These are phyloP conservation scores for Coix lacrymajobi DNA, from an alignment of 176 grass and related monocot genomes.

Conservation along the genomic window DNA sequence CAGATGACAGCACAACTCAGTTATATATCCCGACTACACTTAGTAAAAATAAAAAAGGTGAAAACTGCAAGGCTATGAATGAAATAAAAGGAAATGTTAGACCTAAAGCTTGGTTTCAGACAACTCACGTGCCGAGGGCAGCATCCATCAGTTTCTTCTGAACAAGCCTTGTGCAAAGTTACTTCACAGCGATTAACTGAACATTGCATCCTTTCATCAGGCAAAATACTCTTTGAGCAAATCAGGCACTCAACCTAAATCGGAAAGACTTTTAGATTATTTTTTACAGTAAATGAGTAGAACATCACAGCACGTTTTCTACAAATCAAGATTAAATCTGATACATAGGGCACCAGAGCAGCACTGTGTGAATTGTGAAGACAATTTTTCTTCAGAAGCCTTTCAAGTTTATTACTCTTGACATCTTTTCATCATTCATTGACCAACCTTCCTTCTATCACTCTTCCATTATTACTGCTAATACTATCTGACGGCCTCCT, in stretches of 20 bases:
- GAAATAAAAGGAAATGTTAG: slow-evolving; percentile 8
- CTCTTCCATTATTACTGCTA: background rate
- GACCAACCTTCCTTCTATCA: slow-evolving; percentile 10
- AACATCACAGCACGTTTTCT: background rate
- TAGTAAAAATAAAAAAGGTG: background rate
- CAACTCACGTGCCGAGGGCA: slow-evolving; percentile 73
- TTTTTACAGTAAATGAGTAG: slow-evolving; percentile 30
- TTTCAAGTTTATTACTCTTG: slow-evolving; percentile 3
- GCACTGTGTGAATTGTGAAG: background rate
- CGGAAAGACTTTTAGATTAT: slow-evolving; percentile 22
- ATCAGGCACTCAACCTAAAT: slow-evolving; percentile 63
- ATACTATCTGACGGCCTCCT: background rate
- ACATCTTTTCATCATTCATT: background rate
- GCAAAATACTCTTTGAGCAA: slow-evolving; percentile 50
- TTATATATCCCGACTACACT: background rate
- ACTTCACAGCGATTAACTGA: slow-evolving; percentile 45
- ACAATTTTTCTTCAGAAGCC: slow-evolving; percentile 2
- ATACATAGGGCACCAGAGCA: background rate
- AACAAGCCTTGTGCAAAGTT: slow-evolving; percentile 63
- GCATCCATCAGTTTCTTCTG: slow-evolving; percentile 34
- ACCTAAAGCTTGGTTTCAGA: slow-evolving; percentile 16
- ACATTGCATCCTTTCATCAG: slow-evolving; percentile 58
- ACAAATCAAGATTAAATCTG: background rate
- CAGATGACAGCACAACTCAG: background rate
- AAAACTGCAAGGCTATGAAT: background rate